Evolutionary conservation across 441 rosid genomes (phyloP), one percentile per base, ranked within the genome.

Genomic region (Arabidopsis hybrid): DNA sequence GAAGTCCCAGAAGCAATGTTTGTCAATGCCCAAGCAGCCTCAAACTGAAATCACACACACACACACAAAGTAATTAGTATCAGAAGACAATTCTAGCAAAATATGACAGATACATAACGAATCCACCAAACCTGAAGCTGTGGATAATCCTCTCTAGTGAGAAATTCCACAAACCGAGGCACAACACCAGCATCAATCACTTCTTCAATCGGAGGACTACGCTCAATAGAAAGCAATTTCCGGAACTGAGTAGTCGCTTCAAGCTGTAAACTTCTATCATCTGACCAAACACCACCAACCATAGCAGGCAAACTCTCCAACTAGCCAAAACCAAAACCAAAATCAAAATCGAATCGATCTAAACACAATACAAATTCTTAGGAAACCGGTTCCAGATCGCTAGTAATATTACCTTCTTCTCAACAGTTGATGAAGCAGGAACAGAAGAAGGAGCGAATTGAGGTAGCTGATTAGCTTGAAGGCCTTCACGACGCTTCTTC

Each of bases 1-100:
- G 93, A 88, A 57, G 93, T 88, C 42, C 93, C 89, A 65, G 93
- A 88, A 6, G 93, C 93, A 84, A 88, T 86, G 66, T 88, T 88
- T 1, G 93, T 88, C 80, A 88, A 81, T 21, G 93, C 90, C 90
- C 93, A 88, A 36, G 93, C 90, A 53, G 93, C 90, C 78, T 86
- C 93, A 82, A 88, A 88, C 90, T 88, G 14, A 49, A 74, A 21
- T 31, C 18, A 51, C 18, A 65, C 56, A 76, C 36, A 58, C 36
- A 76, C 42, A 58, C 36, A 14, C 26, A 51, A 35, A 75, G 57
- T 9, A 71, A 14, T 26, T 36, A 39, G 5, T 7, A 42, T 71
- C 64, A 61, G 51, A 35, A 0, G 29, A 18, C 7, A 52, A 63
- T 18, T 16, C 39, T 31, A 66, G 8, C 7, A 73, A 29, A 3